Conservation (phyloP, 2,329 filamentous ascomycete genomes). For the Xylaria sp. region DNA sequence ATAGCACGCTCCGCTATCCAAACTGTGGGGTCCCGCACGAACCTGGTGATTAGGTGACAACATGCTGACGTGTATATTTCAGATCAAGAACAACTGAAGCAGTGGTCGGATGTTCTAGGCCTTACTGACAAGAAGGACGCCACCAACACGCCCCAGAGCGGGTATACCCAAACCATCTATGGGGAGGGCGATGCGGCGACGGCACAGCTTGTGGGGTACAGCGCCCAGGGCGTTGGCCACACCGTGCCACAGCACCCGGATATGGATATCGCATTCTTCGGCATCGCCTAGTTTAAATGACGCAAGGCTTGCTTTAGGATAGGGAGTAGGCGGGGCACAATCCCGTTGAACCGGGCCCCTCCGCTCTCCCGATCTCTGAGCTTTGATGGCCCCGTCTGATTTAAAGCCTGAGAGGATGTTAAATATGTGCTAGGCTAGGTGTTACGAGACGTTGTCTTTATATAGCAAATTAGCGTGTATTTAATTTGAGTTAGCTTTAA, state of each 20-base stretch:
- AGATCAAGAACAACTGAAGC: constrained; percentile 45
- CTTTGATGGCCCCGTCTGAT: no score
- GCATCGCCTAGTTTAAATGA: constrained; percentile 30
- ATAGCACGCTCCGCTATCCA: constrained; percentile 42
- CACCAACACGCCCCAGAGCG: constrained; percentile 38
- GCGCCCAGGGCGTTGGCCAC: constrained; percentile 40
- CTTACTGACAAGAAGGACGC: constrained; percentile 35
- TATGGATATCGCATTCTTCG: constrained; percentile 43
- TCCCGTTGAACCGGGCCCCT: no score
- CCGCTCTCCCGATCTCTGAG: no score
- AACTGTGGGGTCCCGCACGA: constrained; percentile 35
- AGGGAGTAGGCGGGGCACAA: no score
- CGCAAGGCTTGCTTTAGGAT: no score
- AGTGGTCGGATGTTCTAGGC: constrained; percentile 51
- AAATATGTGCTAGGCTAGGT: no score
- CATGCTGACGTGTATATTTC: constrained; percentile 15
- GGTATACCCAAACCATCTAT: constrained; percentile 44
- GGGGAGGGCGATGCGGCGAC: constrained; percentile 35
- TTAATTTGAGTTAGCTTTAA: no score
- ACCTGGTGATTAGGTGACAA: neutral
- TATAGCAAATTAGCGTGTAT: no score
- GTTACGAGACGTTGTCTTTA: no score
- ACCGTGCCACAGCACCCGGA: constrained; percentile 39
- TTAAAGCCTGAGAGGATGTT: no score
- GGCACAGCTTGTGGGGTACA: constrained; percentile 38